Base-by-base conservation (phyloP, 2,329 filamentous ascomycete species). In the Celoporthe dispersa region DNA sequence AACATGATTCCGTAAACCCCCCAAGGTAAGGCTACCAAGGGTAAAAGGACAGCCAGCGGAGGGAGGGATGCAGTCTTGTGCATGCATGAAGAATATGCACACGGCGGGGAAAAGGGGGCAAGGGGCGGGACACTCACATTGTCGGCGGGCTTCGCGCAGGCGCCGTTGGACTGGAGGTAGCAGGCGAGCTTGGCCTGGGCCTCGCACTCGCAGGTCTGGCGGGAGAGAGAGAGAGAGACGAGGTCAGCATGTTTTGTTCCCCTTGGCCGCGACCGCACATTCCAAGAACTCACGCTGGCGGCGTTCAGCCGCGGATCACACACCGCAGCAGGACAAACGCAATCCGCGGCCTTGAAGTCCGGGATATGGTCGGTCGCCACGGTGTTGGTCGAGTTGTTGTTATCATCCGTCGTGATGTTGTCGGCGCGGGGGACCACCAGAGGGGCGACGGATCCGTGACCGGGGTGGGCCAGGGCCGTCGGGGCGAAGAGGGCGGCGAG, bases 91-190 rank as follows among this genome's bases (percentile, higher is more conserved):
- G 22, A n/a, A n/a, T 19, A 12, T 16, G 33, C 11, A 31, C 28
- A 12, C 9, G 19, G 37, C 37, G 12, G 4, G 9, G 37, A 2
- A 39, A 5, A 11, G 37, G 4, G 9, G 35, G 35, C 35, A 37
- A 9, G 35, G 1, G 28, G 39, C 4, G 11, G 4, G 33, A 14
- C 25, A 68, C 72, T 71, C 60, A 75, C 74, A 33, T 69, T 69
- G 14, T 62, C 39, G 12, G 53, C 60, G 5, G 74, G 74, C 70
- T 68, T 66, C 12, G 73, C 61, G 65, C 73, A 75, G 19, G 71
- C 73, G 22, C 71, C 68, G 25, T 73, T 39, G 4, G 74, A 74
- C 22, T 69, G 57, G n/a, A 72, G 35, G 64, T 71, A 75, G 68
- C 73, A 73, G 11, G 72, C 74, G 11, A 73, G 66, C 14, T 44